Evolutionary conservation across 257 asterid species (phyloP), one percentile per base, ranked within the genome.

Genomic region (Paraleonurus japonicus): DNA sequence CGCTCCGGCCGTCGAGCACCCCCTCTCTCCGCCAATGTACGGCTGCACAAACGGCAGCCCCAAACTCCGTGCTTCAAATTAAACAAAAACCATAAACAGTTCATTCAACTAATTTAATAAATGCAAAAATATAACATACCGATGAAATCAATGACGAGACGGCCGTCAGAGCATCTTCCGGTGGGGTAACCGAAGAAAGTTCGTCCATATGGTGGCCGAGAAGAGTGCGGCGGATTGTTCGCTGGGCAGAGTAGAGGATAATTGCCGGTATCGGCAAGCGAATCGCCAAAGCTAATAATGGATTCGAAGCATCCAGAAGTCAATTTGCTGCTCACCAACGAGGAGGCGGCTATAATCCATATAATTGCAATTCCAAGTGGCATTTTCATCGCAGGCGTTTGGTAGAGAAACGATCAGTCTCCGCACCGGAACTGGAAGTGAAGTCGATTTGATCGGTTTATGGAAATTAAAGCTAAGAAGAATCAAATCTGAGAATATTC

Each of bases 11-110:
- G 26, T 43, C 51, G 1, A n/a, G n/a, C n/a, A 2, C 45, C 7
- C 63, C 55, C 54, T 60, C 27, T 1, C 81, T 10, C 54, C 76
- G 15, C 69, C 75, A 6, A 22, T 11, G 28, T 70, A 85, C 6
- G 92, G 85, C 4, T 64, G 60, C 62, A 81, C 80, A 12, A 71
- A 10, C 4, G 85, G 84, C 17, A 87, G 82, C 72, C 81, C 85
- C 35, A 76, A 53, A 9, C 58, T 20, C 28, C 67, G 27, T 48
- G 86, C 90, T 85, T 57, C 54, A n/a, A 47, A n/a, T 47, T n/a
- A 47, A 5, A n/a, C 8, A 43, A 75, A 68, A 54, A 13, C 11
- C 0, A 19, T 13, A 13, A 45, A 13, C 17, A 45, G 0, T 45
- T n/a, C 54, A n/a, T n/a, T 5, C 54, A 47, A 12, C 16, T 2